Conservation (phyloP, 1,284 basidiomycete genomes). For the Ustilago cynodontis region DNA sequence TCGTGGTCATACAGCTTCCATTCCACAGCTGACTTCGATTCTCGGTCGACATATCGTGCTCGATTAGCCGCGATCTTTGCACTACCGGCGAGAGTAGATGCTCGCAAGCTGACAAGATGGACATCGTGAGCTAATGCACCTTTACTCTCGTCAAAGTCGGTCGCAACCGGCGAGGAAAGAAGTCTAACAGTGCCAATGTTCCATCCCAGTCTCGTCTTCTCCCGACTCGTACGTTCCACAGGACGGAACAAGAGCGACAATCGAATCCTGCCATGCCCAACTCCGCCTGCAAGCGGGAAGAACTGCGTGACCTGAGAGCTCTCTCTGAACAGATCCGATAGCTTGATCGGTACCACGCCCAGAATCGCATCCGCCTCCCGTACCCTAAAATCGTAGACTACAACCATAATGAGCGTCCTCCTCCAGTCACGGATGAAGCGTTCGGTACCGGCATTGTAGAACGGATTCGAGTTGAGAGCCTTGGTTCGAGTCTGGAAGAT, state of each 20-base stretch:
- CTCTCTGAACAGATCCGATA: slow-evolving; percentile 45
- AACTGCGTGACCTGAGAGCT: slow-evolving; percentile 55
- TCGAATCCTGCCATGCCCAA: slow-evolving; percentile 45
- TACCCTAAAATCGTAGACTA: slow-evolving; percentile 69
- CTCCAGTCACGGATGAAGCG: slow-evolving; percentile 72
- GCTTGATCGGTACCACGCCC: slow-evolving; percentile 56
- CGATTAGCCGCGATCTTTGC: slow-evolving; percentile 26
- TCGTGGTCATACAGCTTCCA: slow-evolving; percentile 36
- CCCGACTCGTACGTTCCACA: slow-evolving; percentile 21
- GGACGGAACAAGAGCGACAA: slow-evolving; percentile 53
- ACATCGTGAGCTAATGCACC: slow-evolving; percentile 23
- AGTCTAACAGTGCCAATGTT: slow-evolving; percentile 50
- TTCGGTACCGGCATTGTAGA: slow-evolving; percentile 73
- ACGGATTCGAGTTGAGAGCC: slow-evolving; percentile 70
- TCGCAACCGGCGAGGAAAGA: slow-evolving; percentile 35
- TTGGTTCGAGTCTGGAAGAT: slow-evolving; percentile 72
- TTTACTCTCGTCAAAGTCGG: slow-evolving; percentile 41
- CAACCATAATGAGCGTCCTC: slow-evolving; percentile 71
- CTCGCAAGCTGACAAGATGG: slow-evolving; percentile 28
- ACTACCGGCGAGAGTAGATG: slow-evolving; percentile 38
- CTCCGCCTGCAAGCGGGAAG: slow-evolving; percentile 55
- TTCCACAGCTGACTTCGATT: slow-evolving; percentile 20
- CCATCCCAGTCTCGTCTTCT: slow-evolving; percentile 44
- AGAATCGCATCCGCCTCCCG: slow-evolving; percentile 53
- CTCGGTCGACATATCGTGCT: slow-evolving; percentile 18